Base-by-base conservation (phyloP, 352 stramenopile genomes). In the Globisporangium polare region DNA sequence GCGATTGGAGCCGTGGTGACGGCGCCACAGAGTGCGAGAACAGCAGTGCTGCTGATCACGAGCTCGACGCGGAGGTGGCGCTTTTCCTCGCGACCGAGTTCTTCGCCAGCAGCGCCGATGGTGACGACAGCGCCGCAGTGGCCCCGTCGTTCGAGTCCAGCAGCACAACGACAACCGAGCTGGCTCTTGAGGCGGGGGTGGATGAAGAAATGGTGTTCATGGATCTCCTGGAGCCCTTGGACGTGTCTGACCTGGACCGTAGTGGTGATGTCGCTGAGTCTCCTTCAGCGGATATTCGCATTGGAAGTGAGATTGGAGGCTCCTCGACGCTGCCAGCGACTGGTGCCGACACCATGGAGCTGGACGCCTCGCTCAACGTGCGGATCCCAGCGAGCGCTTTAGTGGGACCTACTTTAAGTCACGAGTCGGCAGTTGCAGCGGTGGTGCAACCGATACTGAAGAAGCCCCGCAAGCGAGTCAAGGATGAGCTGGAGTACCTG, bases 401-500 rank as follows among this genome's bases (percentile, higher is more conserved):
- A 2, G 10, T 3, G 6, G n/a, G 2, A 12, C 10, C 37, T 43
- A 18, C 12, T n/a, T n/a, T 5, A n/a, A 43, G 12, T 6, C 10
- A 43, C 37, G 3, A n/a, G 12, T n/a, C 12, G 10, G 37, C 8
- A n/a, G 12, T 5, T 43, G 37, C 12, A 43, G 2, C 15, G 6
- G 10, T 4, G 15, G 10, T 12, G 5, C 37, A 17, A 4, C 13
- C 37, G 13, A n/a, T n/a, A 12, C 4, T 5, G 13, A 57, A 57
- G 20, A 41, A 45, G 13, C 51, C n/a, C 2, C 51, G 51, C 27
- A 57, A 57, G 13, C 24, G 24, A 26, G 46, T 57, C 29, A 57
- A 57, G 51, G 51, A 57, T 12, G 51, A 57, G 35, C 35, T 57
- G 10, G 35, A 41, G 51, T 57, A 57, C 35, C 31, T 57, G 51